Base-by-base conservation (phyloP, 2,329 filamentous ascomycete genomes). In the Microcyclosporella mali region DNA sequence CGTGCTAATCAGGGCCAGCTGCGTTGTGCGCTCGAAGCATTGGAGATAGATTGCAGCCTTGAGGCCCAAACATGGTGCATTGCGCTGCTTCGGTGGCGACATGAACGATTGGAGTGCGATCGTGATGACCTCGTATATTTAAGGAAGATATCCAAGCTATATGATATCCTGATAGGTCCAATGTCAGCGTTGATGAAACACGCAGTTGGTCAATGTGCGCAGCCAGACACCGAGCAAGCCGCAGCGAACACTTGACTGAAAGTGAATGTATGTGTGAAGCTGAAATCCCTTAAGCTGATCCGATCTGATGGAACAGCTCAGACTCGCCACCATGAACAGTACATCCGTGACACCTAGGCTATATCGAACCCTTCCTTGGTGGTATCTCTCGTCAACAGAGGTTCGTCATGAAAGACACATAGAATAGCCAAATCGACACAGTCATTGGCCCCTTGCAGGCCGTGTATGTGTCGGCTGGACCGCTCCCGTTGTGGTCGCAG, bases 361-460 rank as follows among this genome's bases (percentile, higher is more conserved):
- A 39, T 46, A 31, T 40, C 40, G 15, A 37, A 46, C 2, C 44
- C 44, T 6, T 11, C 17, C n/a, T 40, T 39, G 6, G 25, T 18
- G 16, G 19, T 33, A 2, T 39, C 28, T 11, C 33, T 34, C 19
- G 39, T 19, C 2, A 32, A 38, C 1, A 39, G 16, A 18, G 55
- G 54, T 2, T 33, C 35, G 9, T 56, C 49, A 6, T 43, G 46
- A 6, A 53, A 17, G 35, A 12, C 12, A 34, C 39, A 9, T 36
- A 42, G 30, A 27, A 46, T 61, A 61, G 43, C 62, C 64, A 68
- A 2, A 14, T 40, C 3, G 47, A 51, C 6, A 68, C 51, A 17
- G 65, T 62, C 1, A 64, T 68, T 6, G 65, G 64, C 2, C 65
- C 65, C 27, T 67, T 56, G 55, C 55, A 59, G 27, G 49, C 52